Conservation (phyloP, 2,329 filamentous ascomycete species). For the Colletotrichum shisoi region DNA sequence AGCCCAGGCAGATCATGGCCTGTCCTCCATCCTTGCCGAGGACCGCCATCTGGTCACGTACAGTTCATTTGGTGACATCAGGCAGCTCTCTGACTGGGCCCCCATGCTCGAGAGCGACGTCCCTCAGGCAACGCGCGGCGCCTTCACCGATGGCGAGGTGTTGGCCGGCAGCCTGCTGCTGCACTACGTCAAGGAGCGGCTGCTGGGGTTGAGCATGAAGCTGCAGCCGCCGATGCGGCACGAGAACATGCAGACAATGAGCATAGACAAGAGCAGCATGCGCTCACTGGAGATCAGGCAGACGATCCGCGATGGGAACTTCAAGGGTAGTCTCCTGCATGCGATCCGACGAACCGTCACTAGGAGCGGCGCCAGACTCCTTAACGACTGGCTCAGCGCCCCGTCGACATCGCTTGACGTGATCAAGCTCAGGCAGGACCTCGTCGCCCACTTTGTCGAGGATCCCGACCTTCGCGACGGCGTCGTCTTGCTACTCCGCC, state of each 20-base stretch:
- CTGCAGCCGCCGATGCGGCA: constrained; percentile 83
- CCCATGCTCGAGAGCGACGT: constrained; percentile 80
- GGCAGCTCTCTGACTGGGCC: constrained; percentile 71
- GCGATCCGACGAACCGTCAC: constrained; percentile 90
- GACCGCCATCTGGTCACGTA: constrained; percentile 81
- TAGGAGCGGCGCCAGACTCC: constrained; percentile 84
- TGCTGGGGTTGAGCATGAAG: constrained; percentile 80
- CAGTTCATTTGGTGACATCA: constrained; percentile 58
- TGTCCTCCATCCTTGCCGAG: constrained; percentile 75
- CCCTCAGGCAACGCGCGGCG: constrained; percentile 56
- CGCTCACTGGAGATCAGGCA: constrained; percentile 86
- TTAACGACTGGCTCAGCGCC: constrained; percentile 85
- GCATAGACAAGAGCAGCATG: constrained; percentile 90
- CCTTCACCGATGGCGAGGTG: constrained; percentile 74
- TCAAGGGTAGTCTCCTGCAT: constrained; percentile 86
- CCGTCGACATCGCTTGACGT: constrained; percentile 85
- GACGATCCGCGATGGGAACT: constrained; percentile 80
- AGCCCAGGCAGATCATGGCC: constrained; percentile 63
- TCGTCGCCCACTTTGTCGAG: constrained; percentile 78
- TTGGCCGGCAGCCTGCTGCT: constrained; percentile 81
- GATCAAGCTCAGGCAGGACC: constrained; percentile 80
- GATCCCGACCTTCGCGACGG: constrained; percentile 74
- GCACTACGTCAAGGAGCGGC: constrained; percentile 79
- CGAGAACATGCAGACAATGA: constrained; percentile 79
- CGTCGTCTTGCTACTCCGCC: constrained; percentile 71